These are phyloP conservation scores for Epichloe sylvatica DNA, from an alignment of 2,329 filamentous ascomycete genomes.

Conservation along the genomic window DNA sequence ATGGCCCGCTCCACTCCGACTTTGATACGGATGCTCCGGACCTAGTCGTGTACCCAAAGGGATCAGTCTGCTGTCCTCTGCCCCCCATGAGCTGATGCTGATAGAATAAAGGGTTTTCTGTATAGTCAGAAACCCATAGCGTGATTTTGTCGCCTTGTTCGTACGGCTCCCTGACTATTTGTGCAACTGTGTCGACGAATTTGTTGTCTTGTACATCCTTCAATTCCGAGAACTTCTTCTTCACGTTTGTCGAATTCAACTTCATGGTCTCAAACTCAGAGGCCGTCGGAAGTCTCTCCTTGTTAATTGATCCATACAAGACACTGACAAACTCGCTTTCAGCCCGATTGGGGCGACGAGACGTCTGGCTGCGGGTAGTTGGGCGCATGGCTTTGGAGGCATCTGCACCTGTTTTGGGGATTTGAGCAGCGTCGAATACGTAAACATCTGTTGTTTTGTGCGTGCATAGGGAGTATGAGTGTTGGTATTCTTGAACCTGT, in stretches of 20 bases:
- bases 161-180: slow-evolving; percentile 46
- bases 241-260: slow-evolving; percentile 27
- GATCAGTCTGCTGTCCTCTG: slow-evolving; percentile 34
- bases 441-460: slow-evolving; percentile 28
- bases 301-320: slow-evolving; percentile 32
- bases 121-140: slow-evolving; percentile 75
- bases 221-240: slow-evolving; percentile 49
- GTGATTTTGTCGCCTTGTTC: slow-evolving; percentile 33
- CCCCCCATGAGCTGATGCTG: slow-evolving; percentile 26
- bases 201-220: slow-evolving; percentile 40
- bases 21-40: slow-evolving; percentile 11
- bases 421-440: slow-evolving; percentile 24
- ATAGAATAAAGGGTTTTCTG: slow-evolving; percentile 51
- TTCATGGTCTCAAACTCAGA: slow-evolving; percentile 28
- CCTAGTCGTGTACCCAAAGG: slow-evolving; percentile 36
- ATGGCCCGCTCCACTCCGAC: slow-evolving; percentile 56
- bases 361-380: slow-evolving; percentile 8
- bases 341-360: slow-evolving; percentile 9
- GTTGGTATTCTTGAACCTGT: slow-evolving; percentile 28
- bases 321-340: slow-evolving; percentile 33
- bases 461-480: slow-evolving; percentile 29
- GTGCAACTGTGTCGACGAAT: slow-evolving; percentile 58
- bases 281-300: slow-evolving; percentile 27
- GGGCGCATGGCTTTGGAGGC: slow-evolving; percentile 19
- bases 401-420: slow-evolving; percentile 21